phyloP scores from a whole-genome alignment of 257 asterid species.

The Solanum ossicruentum region DNA sequence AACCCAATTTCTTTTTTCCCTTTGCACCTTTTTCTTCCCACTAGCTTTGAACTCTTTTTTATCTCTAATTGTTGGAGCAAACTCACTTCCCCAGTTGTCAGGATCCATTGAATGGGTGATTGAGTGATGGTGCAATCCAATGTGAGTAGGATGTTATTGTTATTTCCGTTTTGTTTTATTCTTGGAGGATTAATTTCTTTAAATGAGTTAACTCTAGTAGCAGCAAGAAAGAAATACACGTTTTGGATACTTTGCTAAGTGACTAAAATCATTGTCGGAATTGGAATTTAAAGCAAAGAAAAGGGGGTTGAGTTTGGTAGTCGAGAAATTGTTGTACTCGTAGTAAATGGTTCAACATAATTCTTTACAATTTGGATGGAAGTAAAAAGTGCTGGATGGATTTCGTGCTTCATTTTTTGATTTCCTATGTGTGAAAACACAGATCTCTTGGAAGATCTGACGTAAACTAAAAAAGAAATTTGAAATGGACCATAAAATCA shows the following conservation, averaged over 20 bases:
- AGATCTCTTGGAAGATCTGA: neutral
- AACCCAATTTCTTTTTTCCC: neutral
- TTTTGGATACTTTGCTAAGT: neutral
- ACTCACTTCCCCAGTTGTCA: neutral
- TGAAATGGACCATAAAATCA: neutral
- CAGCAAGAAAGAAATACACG: neutral
- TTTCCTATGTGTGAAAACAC: neutral
- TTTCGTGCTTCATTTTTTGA: neutral
- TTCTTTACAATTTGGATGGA: neutral
- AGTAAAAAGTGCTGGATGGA: neutral
- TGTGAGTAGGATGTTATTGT: neutral
- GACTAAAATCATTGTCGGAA: neutral
- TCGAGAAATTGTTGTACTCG: neutral
- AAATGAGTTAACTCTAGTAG: neutral
- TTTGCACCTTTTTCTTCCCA: neutral
- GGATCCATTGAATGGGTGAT: neutral
- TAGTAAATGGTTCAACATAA: neutral
- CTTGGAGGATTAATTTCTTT: neutral
- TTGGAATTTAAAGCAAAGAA: neutral
- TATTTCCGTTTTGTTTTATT: neutral
- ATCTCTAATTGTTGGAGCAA: neutral
- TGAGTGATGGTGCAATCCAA: neutral
- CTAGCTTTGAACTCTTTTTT: neutral
- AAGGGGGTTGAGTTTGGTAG: neutral
- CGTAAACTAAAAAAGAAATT: neutral